Base-by-base conservation (phyloP, 768 basidiomycete genomes). In the Butyriboletus loyo region DNA sequence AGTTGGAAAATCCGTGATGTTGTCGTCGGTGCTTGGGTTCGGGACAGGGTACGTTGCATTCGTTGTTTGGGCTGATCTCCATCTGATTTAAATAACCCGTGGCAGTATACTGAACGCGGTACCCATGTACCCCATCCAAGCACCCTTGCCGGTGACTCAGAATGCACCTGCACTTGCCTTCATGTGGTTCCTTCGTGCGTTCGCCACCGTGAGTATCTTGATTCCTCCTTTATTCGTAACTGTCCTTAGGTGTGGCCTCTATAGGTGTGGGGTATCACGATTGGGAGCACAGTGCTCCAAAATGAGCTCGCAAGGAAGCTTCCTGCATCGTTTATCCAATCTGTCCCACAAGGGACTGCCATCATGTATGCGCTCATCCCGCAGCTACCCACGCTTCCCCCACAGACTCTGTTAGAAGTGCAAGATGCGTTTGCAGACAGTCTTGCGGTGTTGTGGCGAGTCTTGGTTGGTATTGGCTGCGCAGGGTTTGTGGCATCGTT, bases 341-440 rank as follows among this genome's bases (percentile, higher is more conserved):
- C 64, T 25, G 66, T 78, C 54, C 70, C 72, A 0, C 50, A 60
- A 14, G 75, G 73, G n/a, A 65, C 67, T 21, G 72, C 76, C 36
- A 65, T 81, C 47, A 67, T 74, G n/a, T 81, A 76, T 56, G 66
- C 76, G 0, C 69, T 74, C 25, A 81, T 83, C 43, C 78, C 79
- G 1, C 44, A 61, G 17, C 75, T 82, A 19, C 46, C 52, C 7
- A 19, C 11, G 0, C 69, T 82, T 5, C 55, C 58, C 4, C 64
- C 74, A 25, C 67, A 73, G 4, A 60, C 76, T 21, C 53, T 54
- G 25, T 48, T 28, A 2, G 56, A 74, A 50, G 76, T 80, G 0
- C 68, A 67, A 32, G 68, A 49, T 2, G 77, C 78, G 11, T 80
- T 79, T 57, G 70, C 74, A 4, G 64, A 58, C 0, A 72, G 73